phyloP scores from a whole-genome alignment of 495 filamentous ascomycete species.

The Neurospora africana region DNA sequence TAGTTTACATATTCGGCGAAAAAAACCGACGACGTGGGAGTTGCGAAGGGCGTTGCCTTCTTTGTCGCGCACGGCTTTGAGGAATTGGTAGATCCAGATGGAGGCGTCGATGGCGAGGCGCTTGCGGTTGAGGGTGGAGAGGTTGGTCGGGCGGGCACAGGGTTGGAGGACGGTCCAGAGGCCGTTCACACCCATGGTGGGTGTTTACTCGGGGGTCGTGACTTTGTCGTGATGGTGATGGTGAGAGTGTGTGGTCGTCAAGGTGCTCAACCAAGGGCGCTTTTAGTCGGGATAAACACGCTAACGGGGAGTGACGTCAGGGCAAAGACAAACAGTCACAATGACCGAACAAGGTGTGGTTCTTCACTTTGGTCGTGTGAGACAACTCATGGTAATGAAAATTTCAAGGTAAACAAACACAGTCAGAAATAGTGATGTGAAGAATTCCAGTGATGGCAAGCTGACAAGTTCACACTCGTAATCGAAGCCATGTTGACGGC shows the following conservation, averaged over 20 bases:
- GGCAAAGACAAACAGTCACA: not conserved
- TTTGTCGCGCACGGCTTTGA: slow-evolving; percentile 96
- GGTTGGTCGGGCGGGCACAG: slow-evolving; percentile 80
- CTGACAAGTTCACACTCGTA: not conserved
- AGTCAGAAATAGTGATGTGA: not conserved
- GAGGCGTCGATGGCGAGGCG: slow-evolving; percentile 94
- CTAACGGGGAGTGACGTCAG: not conserved
- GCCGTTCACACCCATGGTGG: slow-evolving; percentile 86
- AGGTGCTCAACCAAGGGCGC: not conserved
- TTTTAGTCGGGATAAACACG: not conserved
- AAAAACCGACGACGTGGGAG: slow-evolving; percentile 93
- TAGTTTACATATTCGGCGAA: slow-evolving; percentile 93
- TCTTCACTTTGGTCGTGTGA: not conserved
- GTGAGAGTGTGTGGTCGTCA: not conserved
- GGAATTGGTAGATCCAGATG: slow-evolving; percentile 99
- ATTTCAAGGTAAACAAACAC: not conserved
- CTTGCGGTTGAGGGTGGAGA: slow-evolving; percentile 90
- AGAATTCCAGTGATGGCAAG: not conserved
- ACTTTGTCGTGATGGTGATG: not conserved
- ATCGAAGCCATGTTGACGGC: not conserved
- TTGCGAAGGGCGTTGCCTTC: slow-evolving; percentile 95
- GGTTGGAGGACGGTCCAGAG: slow-evolving; percentile 94
- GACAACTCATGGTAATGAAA: not conserved
- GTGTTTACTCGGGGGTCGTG: too few relatives aligned
- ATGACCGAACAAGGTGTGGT: not conserved